Conservation (phyloP, 805 yeast genomes). For the Naumovozyma dairenensis region DNA sequence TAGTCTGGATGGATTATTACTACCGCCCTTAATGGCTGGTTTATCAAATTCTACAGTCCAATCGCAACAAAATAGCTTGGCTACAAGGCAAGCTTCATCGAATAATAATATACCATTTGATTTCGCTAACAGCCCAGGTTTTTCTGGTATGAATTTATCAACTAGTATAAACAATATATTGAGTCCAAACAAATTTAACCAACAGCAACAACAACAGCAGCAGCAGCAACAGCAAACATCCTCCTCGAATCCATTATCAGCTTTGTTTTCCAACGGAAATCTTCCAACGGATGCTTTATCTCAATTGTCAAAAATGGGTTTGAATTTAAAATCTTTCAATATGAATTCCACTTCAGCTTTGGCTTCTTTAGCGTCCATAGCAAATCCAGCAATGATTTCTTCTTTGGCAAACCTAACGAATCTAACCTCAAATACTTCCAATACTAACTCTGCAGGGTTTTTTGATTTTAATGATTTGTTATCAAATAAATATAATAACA, state of each 20-base stretch:
- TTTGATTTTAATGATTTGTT: not conserved
- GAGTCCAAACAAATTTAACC: slow-evolving; percentile 8
- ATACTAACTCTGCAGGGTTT: not conserved
- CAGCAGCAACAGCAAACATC: slow-evolving; percentile 1
- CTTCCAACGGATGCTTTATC: slow-evolving; percentile 6
- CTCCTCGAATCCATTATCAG: no score
- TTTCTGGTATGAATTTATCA: slow-evolving; percentile 9
- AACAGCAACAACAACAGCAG: not conserved
- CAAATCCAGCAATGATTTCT: no score
- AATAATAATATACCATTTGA: no score
- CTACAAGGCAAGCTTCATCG: no score
- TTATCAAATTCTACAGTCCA: not conserved
- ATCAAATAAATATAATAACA: not conserved
- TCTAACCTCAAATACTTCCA: not conserved
- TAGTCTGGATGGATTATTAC: slow-evolving; percentile 12
- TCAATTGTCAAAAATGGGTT: slow-evolving; percentile 11
- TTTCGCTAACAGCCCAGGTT: slow-evolving; percentile 1
- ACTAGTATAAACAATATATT: slow-evolving; percentile 7
- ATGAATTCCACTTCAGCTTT: not conserved
- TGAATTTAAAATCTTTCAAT: slow-evolving; percentile 8
- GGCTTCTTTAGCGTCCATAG: no score
- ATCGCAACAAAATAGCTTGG: not conserved
- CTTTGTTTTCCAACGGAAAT: no score
- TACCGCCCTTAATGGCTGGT: slow-evolving; percentile 21
- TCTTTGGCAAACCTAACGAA: no score